Percentiles rank a stretch among this genome's conserved stretches.
Conservation (phyloP, 2,329 filamentous ascomycete genomes). For the Fusarium sp. region DNA sequence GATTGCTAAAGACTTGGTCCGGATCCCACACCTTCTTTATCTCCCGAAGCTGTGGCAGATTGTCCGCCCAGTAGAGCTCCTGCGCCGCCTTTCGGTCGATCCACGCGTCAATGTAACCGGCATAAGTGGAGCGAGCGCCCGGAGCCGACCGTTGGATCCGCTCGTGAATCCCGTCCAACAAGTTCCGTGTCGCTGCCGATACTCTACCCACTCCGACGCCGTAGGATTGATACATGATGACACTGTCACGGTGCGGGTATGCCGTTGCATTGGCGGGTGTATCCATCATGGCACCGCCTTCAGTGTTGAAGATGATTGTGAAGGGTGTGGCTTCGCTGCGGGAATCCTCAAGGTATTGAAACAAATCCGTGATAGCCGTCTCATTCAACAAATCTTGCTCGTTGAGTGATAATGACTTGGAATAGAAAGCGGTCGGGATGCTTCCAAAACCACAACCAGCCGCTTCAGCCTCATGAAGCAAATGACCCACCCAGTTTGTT, state of each 20-base stretch:
- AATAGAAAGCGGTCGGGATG: slow-evolving; percentile 63
- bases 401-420: slow-evolving; percentile 67
- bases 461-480: slow-evolving; percentile 63
- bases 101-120: slow-evolving; percentile 70
- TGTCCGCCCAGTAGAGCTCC: slow-evolving; percentile 51
- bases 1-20: slow-evolving; percentile 53
- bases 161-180: slow-evolving; percentile 63
- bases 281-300: slow-evolving; percentile 70
- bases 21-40: slow-evolving; percentile 53
- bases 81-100: slow-evolving; percentile 54
- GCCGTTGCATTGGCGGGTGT: slow-evolving; percentile 66
- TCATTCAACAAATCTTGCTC: slow-evolving; percentile 59
- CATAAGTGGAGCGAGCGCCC: slow-evolving; percentile 63
- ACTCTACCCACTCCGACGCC: slow-evolving; percentile 62
- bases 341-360: slow-evolving; percentile 62
- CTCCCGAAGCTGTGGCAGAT: slow-evolving; percentile 47
- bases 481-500: slow-evolving; percentile 71
- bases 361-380: slow-evolving; percentile 59
- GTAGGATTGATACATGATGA: slow-evolving; percentile 73
- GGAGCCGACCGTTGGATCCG: slow-evolving; percentile 48
- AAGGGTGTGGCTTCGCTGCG: slow-evolving; percentile 65
- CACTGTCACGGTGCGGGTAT: slow-evolving; percentile 71
- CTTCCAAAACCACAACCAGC: slow-evolving; percentile 60
- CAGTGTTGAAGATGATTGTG: slow-evolving; percentile 72
- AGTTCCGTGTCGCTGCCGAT: slow-evolving; percentile 58